phyloP scores from a whole-genome alignment of 2,329 filamentous ascomycete genomes.

The Bipolaris sorokiniana region DNA sequence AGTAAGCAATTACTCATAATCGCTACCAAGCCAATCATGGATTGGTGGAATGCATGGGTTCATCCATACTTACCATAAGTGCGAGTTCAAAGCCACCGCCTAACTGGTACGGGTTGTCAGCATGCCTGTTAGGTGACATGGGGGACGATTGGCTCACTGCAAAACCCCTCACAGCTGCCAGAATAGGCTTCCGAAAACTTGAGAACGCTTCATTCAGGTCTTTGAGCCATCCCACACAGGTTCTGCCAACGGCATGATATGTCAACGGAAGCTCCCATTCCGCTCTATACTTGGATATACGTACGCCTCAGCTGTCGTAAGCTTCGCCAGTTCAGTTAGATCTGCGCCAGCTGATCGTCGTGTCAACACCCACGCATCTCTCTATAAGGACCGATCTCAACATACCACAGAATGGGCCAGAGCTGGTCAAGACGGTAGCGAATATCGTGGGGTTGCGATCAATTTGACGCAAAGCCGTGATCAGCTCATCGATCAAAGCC shows the following conservation, averaged over 20 bases:
- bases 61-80: constrained; percentile 69
- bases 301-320: constrained; percentile 78
- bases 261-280: background rate
- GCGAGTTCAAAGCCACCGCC: constrained; percentile 94
- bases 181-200: constrained; percentile 84
- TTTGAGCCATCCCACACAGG: constrained; percentile 87
- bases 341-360: constrained; percentile 76
- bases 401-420: constrained; percentile 71
- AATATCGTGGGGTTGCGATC: constrained; percentile 27
- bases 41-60: constrained; percentile 45
- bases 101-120: constrained; percentile 52
- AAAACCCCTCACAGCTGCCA: constrained; percentile 90
- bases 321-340: constrained; percentile 93
- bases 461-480: constrained; percentile 22
- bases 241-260: constrained; percentile 45
- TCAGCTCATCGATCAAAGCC: constrained; percentile 54
- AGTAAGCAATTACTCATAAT: constrained; percentile 8
- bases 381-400: constrained; percentile 25
- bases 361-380: background rate
- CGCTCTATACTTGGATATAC: background rate
- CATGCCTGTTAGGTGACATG: background rate
- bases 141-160: constrained; percentile 53
- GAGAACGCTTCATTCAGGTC: constrained; percentile 84
- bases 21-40: background rate
- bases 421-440: constrained; percentile 73